A percentile compares a stretch with the other conserved stretches of the same genome.
phyloP scores from a whole-genome alignment of 2,329 filamentous ascomycete genomes.

The Incumbomyces lentus region DNA sequence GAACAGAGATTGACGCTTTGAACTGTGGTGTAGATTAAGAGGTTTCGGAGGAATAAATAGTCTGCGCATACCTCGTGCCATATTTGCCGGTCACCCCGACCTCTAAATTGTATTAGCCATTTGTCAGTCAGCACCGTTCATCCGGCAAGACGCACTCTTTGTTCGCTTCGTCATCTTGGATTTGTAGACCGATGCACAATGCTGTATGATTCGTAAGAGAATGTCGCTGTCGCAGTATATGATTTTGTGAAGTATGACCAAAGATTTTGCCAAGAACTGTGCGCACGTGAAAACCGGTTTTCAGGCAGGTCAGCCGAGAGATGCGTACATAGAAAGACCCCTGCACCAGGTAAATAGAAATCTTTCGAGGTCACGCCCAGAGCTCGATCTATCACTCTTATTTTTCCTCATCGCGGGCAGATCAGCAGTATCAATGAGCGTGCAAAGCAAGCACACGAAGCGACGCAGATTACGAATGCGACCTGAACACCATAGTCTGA shows the following conservation, averaged over 20 bases:
- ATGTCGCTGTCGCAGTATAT: not conserved
- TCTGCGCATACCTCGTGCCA: conserved; percentile 68
- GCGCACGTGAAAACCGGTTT: too few species aligned
- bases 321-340: too few species aligned
- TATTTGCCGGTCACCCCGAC: conserved; percentile 99
- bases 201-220: not conserved
- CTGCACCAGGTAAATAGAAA: too few species aligned
- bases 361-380: too few species aligned
- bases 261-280: not conserved
- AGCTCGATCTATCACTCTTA: too few species aligned
- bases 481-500: too few species aligned
- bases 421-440: too few species aligned
- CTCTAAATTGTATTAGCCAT: conserved; percentile 39
- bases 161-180: conserved; percentile 89
- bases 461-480: too few species aligned
- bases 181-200: conserved; percentile 20
- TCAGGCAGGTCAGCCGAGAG: too few species aligned
- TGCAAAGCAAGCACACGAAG: too few species aligned
- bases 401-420: too few species aligned
- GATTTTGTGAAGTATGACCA: not conserved
- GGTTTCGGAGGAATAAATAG: not conserved
- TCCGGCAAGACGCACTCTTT: conserved; percentile 48
- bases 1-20: not conserved
- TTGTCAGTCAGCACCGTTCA: not conserved
- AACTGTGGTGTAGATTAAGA: not conserved